Evolutionary conservation across 1,139 yeast genomes (phyloP), one percentile per base, ranked within the genome.

Genomic region (Protomyces inundatus): DNA sequence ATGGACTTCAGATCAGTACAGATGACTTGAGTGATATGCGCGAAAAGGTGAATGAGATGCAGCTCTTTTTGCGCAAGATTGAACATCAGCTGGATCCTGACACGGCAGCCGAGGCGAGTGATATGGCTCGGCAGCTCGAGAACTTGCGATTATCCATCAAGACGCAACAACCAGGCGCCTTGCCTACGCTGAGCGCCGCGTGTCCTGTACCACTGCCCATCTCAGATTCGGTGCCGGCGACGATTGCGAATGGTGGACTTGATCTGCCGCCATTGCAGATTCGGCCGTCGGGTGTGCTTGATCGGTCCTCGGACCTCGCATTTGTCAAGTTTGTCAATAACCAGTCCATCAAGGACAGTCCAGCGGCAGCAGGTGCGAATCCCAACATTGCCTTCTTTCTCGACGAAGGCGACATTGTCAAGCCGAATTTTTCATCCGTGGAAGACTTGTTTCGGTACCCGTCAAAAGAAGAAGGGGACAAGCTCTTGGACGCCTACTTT

Each of bases 381-480:
- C 37, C 37, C 12, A 54, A 60, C 40, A 42, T 46, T 33, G 50
- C 58, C n/a, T 54, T 52, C 39, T 60, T 54, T 37, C 30, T 54
- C 35, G 64, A 54, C 16, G 58, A 54, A 48, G 57, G 50, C 39
- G 58, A 60, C 16, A 54, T 60, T 45, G 58, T 56, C 33, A 54
- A 60, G 16, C 64, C 64, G 3, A 52, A 60, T 46, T 54, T 54
- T 32, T 52, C 42, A 30, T 58, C 62, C 4, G 62, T 58, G 35
- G 62, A 58, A 14, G 62, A 58, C n/a, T 42, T 58, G 10, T 58
- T 58, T 34, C 56, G 62, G 6, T 58, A 54, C 32, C 64, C 64
- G 6, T 16, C 58, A 4, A 14, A 52, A 39, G 64, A 60, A 14
- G 64, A 54, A 33, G 58, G 57, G 14, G 58, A 60, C 42, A 54